Conservation (phyloP, 2,329 filamentous ascomycete species). For the Cytospora chrysosperma region DNA sequence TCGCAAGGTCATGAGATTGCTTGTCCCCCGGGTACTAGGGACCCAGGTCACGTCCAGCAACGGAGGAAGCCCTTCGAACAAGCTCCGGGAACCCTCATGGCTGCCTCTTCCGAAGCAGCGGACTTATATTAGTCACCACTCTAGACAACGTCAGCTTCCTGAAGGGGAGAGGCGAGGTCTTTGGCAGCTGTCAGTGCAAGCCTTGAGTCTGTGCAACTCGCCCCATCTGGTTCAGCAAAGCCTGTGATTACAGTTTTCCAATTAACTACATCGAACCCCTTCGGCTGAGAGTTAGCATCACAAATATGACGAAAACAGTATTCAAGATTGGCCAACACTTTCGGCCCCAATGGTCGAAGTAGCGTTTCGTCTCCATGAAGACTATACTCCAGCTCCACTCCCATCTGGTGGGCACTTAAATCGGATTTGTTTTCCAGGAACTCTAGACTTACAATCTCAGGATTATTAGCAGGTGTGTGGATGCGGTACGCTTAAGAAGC, state of each 20-base stretch:
- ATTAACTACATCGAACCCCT: neutral
- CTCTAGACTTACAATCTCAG: rapidly evolving
- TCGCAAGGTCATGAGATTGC: neutral
- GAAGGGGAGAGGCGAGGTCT: neutral
- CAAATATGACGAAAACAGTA: neutral
- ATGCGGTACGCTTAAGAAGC: too few species aligned
- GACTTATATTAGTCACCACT: neutral
- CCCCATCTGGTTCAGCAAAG: neutral
- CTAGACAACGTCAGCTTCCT: neutral
- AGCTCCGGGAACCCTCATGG: neutral
- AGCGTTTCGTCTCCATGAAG: neutral
- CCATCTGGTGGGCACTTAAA: neutral
- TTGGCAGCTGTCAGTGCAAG: neutral
- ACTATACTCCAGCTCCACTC: too few species aligned
- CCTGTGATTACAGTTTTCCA: neutral
- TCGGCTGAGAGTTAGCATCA: neutral
- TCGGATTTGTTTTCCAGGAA: neutral
- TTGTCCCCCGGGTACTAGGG: neutral
- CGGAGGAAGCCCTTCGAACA: neutral
- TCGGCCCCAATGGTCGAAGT: neutral
- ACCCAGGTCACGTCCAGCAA: neutral
- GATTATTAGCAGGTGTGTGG: neutral
- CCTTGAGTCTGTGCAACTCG: neutral
- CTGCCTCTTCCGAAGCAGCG: neutral
- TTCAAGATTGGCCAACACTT: neutral